Evolutionary conservation across 306 rosid genomes (phyloP).

Genomic region (Fragaria ananassa): DNA sequence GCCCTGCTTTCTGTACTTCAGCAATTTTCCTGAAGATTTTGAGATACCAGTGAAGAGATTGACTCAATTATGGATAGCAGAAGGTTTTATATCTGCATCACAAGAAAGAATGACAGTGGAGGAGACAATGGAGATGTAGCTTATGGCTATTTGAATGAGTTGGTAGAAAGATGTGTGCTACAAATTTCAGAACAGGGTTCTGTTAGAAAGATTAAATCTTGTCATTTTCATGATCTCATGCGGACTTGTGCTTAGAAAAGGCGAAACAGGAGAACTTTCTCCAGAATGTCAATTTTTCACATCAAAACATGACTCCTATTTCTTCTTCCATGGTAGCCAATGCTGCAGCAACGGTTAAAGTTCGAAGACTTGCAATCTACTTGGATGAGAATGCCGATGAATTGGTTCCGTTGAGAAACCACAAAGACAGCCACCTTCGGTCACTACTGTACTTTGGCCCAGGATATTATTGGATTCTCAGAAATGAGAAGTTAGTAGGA

Average conservation of each 20-base stretch:
- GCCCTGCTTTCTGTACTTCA: slow-evolving; percentile 48
- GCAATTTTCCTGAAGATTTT: slow-evolving; percentile 45
- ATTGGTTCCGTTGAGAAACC: background rate
- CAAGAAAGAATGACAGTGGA: slow-evolving; percentile 33
- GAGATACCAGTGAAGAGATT: slow-evolving; percentile 38
- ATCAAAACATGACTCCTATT: background rate
- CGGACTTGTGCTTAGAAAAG: slow-evolving; percentile 46
- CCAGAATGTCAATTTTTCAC: background rate
- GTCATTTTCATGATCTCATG: slow-evolving; percentile 51
- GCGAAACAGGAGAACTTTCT: slow-evolving; percentile 40
- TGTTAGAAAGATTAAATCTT: slow-evolving; percentile 42
- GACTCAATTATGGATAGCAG: slow-evolving; percentile 42
- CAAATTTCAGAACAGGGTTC: slow-evolving; percentile 45
- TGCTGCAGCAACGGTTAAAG: slow-evolving; percentile 9
- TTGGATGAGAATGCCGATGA: slow-evolving; percentile 22
- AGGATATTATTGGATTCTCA: too few relatives aligned
- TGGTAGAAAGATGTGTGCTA: slow-evolving; percentile 45
- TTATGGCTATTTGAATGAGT: slow-evolving; percentile 29
- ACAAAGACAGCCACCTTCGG: slow-evolving; percentile 24
- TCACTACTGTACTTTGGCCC: slow-evolving; percentile 32
- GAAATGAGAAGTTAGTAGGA: slow-evolving; percentile 4
- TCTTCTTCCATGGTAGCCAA: slow-evolving; percentile 13
- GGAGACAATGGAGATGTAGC: too few relatives aligned
- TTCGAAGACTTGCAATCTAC: slow-evolving; percentile 43
- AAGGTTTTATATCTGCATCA: background rate